Evolutionary conservation across 192 early-diverging fungal genomes (phyloP).

Genomic region (Glomus cerebriforme): DNA sequence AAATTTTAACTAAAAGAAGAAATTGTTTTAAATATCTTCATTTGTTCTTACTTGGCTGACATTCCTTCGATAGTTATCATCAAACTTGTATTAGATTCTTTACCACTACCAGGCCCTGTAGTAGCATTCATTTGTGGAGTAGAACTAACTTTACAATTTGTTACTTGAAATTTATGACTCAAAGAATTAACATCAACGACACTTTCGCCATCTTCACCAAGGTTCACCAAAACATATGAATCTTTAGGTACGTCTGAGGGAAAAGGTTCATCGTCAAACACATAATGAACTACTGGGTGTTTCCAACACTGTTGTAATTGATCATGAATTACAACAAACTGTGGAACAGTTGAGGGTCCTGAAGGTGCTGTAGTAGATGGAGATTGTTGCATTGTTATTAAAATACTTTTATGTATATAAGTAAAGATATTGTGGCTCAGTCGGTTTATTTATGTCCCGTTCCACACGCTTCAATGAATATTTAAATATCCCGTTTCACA

Average conservation of each 20-base stretch:
- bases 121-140: constrained; percentile 31
- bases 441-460: too few species aligned
- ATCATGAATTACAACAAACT: constrained; percentile 50
- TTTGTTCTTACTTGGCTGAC: constrained; percentile 29
- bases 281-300: constrained; percentile 49
- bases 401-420: too few species aligned
- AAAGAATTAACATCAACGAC: constrained; percentile 37
- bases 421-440: too few species aligned
- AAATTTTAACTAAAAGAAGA: neutral
- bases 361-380: neutral
- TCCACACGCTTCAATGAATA: too few species aligned
- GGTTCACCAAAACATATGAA: constrained; percentile 40
- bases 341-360: constrained; percentile 39
- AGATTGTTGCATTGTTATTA: constrained; percentile 12
- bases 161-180: constrained; percentile 48
- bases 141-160: constrained; percentile 36
- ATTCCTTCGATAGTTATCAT: constrained; percentile 43
- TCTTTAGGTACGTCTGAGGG: constrained; percentile 39
- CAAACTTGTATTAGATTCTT: constrained; percentile 16
- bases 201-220: constrained; percentile 35
- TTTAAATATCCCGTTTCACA: too few species aligned
- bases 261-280: constrained; percentile 48
- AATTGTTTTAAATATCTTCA: neutral
- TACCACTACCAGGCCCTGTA: constrained; percentile 14
- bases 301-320: constrained; percentile 39